Conservation (phyloP, 2,329 filamentous ascomycete genomes). For the Davidsoniella eucalypti region DNA sequence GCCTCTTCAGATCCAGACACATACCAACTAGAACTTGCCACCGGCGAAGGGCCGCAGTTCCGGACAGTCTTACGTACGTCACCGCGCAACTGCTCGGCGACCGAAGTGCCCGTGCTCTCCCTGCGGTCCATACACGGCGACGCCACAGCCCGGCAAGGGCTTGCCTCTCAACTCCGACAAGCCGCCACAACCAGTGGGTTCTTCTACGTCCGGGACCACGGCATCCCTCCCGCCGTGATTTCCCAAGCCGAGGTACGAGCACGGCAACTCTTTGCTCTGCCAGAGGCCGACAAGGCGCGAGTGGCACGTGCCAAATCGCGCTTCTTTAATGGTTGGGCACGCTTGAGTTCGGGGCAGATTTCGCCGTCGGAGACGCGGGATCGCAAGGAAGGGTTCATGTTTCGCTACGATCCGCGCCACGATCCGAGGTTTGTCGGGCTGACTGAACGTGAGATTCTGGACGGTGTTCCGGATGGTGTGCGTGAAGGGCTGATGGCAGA, state of each 20-base stretch:
- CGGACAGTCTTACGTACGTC: constrained; percentile 22
- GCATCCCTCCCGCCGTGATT: constrained; percentile 22
- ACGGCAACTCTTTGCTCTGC: constrained; percentile 28
- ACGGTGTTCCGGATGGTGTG: constrained; percentile 27
- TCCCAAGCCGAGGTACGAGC: constrained; percentile 17
- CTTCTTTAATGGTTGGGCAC: constrained; percentile 32
- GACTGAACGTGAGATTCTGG: constrained; percentile 19
- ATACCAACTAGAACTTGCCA: constrained; percentile 21
- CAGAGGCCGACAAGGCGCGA: constrained; percentile 25
- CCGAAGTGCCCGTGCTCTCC: constrained; percentile 37
- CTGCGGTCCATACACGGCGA: constrained; percentile 23
- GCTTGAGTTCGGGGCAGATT: constrained; percentile 26
- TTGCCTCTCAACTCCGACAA: constrained; percentile 25
- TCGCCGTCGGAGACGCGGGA: constrained; percentile 16
- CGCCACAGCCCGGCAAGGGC: constrained; percentile 13
- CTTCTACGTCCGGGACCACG: constrained; percentile 38
- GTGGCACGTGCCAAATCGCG: constrained; percentile 22
- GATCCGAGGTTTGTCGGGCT: constrained; percentile 23
- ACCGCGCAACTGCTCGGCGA: constrained; percentile 21
- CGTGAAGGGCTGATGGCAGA: constrained; percentile 27
- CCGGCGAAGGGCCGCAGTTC: constrained; percentile 23
- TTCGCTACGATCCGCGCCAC: constrained; percentile 34
- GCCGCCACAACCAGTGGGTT: constrained; percentile 36
- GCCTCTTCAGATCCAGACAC: constrained; percentile 9
- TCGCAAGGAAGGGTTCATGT: constrained; percentile 30